A percentile compares a stretch with the other conserved stretches of the same genome.
Evolutionary conservation across 331 rosid species (phyloP).

Genomic region (Saraca asoca): DNA sequence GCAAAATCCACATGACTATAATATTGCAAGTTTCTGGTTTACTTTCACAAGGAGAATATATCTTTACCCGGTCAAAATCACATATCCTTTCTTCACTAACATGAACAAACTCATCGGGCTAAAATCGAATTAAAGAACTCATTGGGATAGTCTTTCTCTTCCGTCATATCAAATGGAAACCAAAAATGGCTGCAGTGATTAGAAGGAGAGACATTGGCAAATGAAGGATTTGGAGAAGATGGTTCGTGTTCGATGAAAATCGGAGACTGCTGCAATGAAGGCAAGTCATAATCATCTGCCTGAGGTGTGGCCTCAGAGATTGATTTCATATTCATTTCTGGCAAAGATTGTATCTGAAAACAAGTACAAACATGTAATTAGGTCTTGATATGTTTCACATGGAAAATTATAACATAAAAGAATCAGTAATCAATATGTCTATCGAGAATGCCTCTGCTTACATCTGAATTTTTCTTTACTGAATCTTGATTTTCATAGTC

Average conservation of each 20-base stretch:
- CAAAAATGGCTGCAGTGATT: neutral
- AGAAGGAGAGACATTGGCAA: neutral
- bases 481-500: neutral
- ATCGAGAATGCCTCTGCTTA: slow-evolving; percentile 25
- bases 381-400: neutral
- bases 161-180: slow-evolving; percentile 19
- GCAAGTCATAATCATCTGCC: neutral
- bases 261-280: neutral
- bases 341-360: slow-evolving; percentile 3
- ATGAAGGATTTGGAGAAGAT: neutral
- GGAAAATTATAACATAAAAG: neutral
- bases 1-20: neutral
- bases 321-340: neutral
- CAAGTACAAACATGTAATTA: slow-evolving; percentile 13
- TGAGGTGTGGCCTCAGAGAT: neutral
- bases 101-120: neutral
- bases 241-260: neutral
- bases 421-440: neutral
- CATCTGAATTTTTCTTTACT: slow-evolving; percentile 10
- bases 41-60: slow-evolving; percentile 4
- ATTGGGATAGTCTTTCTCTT: slow-evolving; percentile 21
- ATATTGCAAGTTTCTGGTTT: slow-evolving; percentile 4
- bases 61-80: slow-evolving; percentile 36
- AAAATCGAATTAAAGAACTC: neutral
- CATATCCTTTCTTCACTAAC: neutral